These are phyloP conservation scores for Puya raimondii DNA, from an alignment of 176 grass and related monocot species.

Conservation along the genomic window DNA sequence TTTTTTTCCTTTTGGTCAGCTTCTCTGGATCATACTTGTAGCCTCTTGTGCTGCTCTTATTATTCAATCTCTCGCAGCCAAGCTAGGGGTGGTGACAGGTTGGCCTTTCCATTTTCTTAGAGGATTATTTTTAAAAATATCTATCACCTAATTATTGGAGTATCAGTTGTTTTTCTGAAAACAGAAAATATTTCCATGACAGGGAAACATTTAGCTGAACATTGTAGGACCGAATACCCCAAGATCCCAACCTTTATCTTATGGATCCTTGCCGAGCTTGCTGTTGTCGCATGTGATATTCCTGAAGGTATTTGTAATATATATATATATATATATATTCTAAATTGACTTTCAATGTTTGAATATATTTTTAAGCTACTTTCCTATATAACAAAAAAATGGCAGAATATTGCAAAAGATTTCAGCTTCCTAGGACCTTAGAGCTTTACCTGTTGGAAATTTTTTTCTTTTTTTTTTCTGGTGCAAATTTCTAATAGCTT, in stretches of 20 bases:
- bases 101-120: background rate
- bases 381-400: no score
- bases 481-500: slow-evolving; percentile 13
- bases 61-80: slow-evolving; percentile 93
- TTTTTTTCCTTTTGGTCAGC: slow-evolving; percentile 30
- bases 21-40: slow-evolving; percentile 95
- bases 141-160: slow-evolving; percentile 17
- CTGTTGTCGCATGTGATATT: slow-evolving; percentile 95
- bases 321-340: background rate
- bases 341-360: no score
- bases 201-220: slow-evolving; percentile 98
- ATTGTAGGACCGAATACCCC: slow-evolving; percentile 88
- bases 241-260: slow-evolving; percentile 77
- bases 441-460: background rate
- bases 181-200: slow-evolving; percentile 8
- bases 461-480: background rate
- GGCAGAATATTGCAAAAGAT: no score
- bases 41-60: slow-evolving; percentile 94
- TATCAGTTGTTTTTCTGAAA: slow-evolving; percentile 15
- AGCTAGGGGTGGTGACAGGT: slow-evolving; percentile 94
- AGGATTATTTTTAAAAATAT: background rate
- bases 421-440: no score
- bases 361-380: no score
- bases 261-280: slow-evolving; percentile 96
- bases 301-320: slow-evolving; percentile 67